Conservation (phyloP, 2,329 filamentous ascomycete species). For the Furcasterigmium sp. region DNA sequence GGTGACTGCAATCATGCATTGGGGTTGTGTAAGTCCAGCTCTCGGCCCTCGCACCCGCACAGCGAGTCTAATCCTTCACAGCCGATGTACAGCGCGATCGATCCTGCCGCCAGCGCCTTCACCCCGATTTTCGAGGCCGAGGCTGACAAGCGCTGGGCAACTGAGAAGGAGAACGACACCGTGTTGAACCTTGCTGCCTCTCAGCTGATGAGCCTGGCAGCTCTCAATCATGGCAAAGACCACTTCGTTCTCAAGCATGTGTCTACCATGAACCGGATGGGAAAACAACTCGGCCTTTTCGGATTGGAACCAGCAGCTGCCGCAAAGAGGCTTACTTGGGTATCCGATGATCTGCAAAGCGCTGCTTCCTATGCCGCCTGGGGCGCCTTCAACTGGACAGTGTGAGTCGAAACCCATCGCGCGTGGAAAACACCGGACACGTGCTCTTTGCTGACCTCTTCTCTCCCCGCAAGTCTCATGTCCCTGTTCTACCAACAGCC, state of each 20-base stretch:
- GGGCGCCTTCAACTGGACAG: conserved; percentile 30
- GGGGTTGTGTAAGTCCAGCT: conserved; percentile 24
- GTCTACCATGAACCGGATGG: conserved; percentile 21
- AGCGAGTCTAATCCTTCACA: conserved; percentile 5
- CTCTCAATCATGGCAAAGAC: conserved; percentile 27
- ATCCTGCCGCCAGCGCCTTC: conserved; percentile 13
- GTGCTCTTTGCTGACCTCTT: background rate
- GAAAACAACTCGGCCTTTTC: conserved; percentile 22
- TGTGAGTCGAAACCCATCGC: no score
- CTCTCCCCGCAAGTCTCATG: conserved; percentile 16
- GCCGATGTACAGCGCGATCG: conserved; percentile 29
- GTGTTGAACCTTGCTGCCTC: conserved; percentile 22
- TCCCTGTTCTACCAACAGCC: conserved; percentile 27
- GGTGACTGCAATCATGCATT: conserved; percentile 26
- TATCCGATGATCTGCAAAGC: conserved; percentile 9
- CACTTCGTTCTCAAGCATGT: conserved; percentile 25
- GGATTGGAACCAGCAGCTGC: conserved; percentile 8
- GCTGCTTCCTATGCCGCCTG: conserved; percentile 18
- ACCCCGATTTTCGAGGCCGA: conserved; percentile 16
- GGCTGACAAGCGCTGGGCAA: conserved; percentile 19
- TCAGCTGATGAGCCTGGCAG: conserved; percentile 25
- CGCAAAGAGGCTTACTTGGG: conserved; percentile 3
- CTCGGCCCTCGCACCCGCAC: background rate
- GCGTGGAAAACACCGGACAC: no score
- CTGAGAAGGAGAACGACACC: conserved; percentile 10